These are phyloP conservation scores for Debaryomycetaceae sp. DNA, from an alignment of 1,139 yeast species.

Conservation along the genomic window DNA sequence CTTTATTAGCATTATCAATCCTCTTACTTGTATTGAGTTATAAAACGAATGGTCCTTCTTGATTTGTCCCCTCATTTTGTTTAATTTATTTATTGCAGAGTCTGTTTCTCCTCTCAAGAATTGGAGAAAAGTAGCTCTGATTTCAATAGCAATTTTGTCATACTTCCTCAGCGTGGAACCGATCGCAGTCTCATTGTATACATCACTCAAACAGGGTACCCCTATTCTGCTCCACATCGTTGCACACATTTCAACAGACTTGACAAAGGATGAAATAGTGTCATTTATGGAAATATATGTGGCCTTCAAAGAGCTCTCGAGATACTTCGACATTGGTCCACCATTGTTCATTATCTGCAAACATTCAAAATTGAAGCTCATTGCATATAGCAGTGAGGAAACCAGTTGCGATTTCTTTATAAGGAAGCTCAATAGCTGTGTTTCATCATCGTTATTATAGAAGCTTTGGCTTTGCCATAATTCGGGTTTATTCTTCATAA, in stretches of 20 bases:
- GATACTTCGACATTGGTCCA: constrained; percentile 37
- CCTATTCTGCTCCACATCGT: constrained; percentile 55
- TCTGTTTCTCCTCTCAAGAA: constrained; percentile 40
- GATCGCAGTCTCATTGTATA: constrained; percentile 44
- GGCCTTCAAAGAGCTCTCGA: constrained; percentile 56
- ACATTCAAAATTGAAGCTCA: constrained; percentile 60
- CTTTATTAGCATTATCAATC: constrained; percentile 33
- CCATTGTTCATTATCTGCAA: constrained; percentile 51
- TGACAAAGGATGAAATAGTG: constrained; percentile 35
- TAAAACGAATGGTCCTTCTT: constrained; percentile 28
- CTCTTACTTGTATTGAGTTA: constrained; percentile 36
- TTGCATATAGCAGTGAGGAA: constrained; percentile 51
- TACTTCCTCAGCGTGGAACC: constrained; percentile 29
- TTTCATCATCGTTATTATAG: constrained; percentile 41
- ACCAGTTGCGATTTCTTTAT: constrained; percentile 54
- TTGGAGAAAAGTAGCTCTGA: constrained; percentile 33
- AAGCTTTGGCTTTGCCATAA: constrained; percentile 42
- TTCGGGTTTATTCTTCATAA: constrained; percentile 65
- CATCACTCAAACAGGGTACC: constrained; percentile 37
- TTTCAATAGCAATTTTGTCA: constrained; percentile 36
- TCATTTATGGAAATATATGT: constrained; percentile 49
- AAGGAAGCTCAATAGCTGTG: constrained; percentile 62
- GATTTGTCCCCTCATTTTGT: constrained; percentile 20
- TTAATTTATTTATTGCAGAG: constrained; percentile 26
- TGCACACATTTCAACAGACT: constrained; percentile 44